Evolutionary conservation across 441 rosid species (phyloP).

Genomic region (Iberis amara): DNA sequence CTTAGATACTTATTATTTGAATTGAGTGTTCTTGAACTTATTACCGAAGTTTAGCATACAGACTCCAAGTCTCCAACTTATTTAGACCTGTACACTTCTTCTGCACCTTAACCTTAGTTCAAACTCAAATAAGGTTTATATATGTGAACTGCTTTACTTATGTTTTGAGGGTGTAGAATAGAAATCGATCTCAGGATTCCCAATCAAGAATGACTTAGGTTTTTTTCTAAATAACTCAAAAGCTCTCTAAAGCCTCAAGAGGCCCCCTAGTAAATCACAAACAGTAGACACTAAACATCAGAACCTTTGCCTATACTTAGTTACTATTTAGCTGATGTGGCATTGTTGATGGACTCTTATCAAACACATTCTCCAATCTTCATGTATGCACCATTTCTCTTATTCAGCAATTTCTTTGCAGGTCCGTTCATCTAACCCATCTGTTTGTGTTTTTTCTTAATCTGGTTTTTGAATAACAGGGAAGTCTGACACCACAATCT

Average conservation of each 20-base stretch:
- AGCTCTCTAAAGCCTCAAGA: background rate
- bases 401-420: constrained; percentile 1
- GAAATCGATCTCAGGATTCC: background rate
- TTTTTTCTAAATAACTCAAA: background rate
- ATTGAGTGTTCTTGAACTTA: background rate
- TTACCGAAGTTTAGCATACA: background rate
- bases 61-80: background rate
- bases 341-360: constrained; percentile 20
- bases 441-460: constrained; percentile 4
- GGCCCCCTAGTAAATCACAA: background rate
- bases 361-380: constrained; percentile 9
- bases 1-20: background rate
- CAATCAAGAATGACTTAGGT: background rate
- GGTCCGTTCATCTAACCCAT: constrained; percentile 6
- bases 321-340: background rate
- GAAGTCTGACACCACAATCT: constrained; percentile 43
- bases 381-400: constrained; percentile 8
- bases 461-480: constrained; percentile 38
- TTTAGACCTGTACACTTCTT: background rate
- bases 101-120: background rate
- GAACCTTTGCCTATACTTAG: constrained; percentile 6
- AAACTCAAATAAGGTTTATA: constrained; percentile 5
- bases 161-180: background rate
- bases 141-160: background rate
- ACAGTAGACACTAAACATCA: background rate